A percentile compares a stretch with the other conserved stretches of the same genome.
Conservation (phyloP, 2,329 filamentous ascomycete genomes). For the Alternaria viburni region DNA sequence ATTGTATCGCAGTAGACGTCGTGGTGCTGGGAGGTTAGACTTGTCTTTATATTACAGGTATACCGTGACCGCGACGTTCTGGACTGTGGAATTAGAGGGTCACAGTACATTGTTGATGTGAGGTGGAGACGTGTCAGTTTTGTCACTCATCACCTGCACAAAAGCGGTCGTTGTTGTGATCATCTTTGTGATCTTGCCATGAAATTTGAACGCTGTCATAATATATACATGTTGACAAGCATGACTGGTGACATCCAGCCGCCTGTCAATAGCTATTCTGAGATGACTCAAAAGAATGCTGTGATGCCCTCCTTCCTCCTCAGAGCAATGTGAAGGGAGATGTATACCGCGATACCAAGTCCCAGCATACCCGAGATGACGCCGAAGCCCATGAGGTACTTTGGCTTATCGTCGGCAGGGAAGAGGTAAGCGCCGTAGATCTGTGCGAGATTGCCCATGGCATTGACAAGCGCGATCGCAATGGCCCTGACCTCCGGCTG, state of each 20-base stretch:
- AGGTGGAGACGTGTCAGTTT: background rate
- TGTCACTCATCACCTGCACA: background rate
- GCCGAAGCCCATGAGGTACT: conserved; percentile 47
- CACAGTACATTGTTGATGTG: background rate
- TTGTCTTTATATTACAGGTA: background rate
- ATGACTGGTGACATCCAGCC: background rate
- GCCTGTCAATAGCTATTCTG: background rate
- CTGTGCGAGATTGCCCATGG: conserved; percentile 61
- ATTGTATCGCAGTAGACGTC: background rate
- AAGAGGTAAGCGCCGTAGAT: conserved; percentile 64
- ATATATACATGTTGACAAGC: background rate
- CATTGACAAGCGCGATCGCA: conserved; percentile 60
- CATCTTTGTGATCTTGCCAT: background rate
- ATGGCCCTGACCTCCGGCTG: conserved; percentile 59
- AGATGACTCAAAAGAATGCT: conserved; percentile 2
- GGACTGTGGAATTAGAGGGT: background rate
- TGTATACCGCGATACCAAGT: conserved; percentile 36
- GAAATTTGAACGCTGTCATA: background rate
- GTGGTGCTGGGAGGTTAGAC: background rate
- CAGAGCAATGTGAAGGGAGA: conserved; percentile 36
- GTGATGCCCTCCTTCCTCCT: conserved; percentile 31
- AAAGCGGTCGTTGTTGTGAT: background rate
- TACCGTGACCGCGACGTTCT: background rate
- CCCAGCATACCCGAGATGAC: conserved; percentile 37
- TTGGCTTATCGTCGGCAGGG: conserved; percentile 56